Evolutionary conservation across 768 basidiomycete species (phyloP).

Genomic region (Boletus sp.): DNA sequence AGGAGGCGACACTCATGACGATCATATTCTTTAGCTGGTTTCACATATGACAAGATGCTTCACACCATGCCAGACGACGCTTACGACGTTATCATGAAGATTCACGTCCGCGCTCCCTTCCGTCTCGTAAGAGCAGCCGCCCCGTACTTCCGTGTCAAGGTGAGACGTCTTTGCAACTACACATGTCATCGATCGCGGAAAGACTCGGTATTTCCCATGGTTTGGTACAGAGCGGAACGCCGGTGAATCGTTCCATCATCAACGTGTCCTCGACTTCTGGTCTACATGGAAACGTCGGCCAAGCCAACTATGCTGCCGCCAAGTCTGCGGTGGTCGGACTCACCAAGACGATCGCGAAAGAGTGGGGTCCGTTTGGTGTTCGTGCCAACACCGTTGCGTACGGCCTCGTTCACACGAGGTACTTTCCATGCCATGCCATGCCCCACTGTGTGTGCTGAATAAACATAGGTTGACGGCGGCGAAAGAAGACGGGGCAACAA

Average conservation of each 20-base stretch:
- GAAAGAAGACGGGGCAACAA: constrained; percentile 73
- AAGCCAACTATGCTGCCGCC: constrained; percentile 79
- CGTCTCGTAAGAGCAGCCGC: constrained; percentile 80
- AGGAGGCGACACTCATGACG: background rate
- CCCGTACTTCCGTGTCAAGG: constrained; percentile 82
- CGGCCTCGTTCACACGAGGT: constrained; percentile 78
- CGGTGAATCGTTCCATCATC: constrained; percentile 71
- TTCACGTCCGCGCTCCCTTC: constrained; percentile 87
- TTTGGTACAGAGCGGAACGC: constrained; percentile 44
- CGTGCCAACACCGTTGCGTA: constrained; percentile 82
- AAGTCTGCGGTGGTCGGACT: constrained; percentile 77
- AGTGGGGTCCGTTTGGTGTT: constrained; percentile 82
- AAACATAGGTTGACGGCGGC: constrained; percentile 63
- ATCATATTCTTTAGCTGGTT: constrained; percentile 47
- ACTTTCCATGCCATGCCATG: background rate
- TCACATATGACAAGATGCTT: constrained; percentile 85
- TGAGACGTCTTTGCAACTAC: constrained; percentile 8
- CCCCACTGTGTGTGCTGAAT: constrained; percentile 1
- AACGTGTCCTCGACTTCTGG: constrained; percentile 85
- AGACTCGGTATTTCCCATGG: background rate
- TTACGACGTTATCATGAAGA: constrained; percentile 78
- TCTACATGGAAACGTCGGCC: constrained; percentile 84
- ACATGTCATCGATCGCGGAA: background rate
- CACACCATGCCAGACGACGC: constrained; percentile 83
- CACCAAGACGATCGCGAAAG: constrained; percentile 84